Evolutionary conservation across 768 basidiomycete genomes (phyloP), one percentile per base, ranked within the genome.

Genomic region (Lenzites betulinus): DNA sequence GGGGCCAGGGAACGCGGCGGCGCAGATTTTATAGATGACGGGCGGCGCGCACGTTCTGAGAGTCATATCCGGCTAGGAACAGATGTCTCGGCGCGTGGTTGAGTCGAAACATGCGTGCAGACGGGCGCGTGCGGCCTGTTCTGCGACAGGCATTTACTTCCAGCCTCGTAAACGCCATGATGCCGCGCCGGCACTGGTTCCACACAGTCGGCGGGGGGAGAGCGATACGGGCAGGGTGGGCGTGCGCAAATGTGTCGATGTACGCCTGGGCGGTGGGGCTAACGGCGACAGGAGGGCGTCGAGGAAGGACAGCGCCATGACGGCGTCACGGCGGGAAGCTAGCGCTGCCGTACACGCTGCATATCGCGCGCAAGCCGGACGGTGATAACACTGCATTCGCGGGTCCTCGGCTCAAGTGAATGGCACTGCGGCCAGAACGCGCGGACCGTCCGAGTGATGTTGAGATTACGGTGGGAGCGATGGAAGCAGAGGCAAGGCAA

Each of bases 231-330:
- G 30, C 30, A 33, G 30, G 30, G 11, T 33, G 30, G 11, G 30
- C 30, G 30, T 26, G 33, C 33, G n/a, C 33, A 20, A 43, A 28
- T 53, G 39, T 3, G 39, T 7, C 52, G 11, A 23, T 28, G 18
- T 20, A 25, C 26, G 26, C 26, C 54, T 47, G 46, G 46, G 38
- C 46, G 55, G 36, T 57, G 48, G 49, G 56, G n/a, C 46, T 43
- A 48, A 35, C 48, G 56, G 56, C 38, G 56, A 58, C 56, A 58
- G 56, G 52, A 51, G 22, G 56, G 56, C 56, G 41, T 50, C 49
- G 38, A 51, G 39, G 20, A 43, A 30, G 25, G 33, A 13, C 33
- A n/a, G 30, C 43, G 16, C 28, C 42, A 22, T 38, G 46, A 41
- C 55, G 30, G 44, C 44, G 44, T 33, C 18, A 12, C 11, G 33